Conservation (phyloP, 2,329 filamentous ascomycete genomes). For the Cordyceps cicadae region DNA sequence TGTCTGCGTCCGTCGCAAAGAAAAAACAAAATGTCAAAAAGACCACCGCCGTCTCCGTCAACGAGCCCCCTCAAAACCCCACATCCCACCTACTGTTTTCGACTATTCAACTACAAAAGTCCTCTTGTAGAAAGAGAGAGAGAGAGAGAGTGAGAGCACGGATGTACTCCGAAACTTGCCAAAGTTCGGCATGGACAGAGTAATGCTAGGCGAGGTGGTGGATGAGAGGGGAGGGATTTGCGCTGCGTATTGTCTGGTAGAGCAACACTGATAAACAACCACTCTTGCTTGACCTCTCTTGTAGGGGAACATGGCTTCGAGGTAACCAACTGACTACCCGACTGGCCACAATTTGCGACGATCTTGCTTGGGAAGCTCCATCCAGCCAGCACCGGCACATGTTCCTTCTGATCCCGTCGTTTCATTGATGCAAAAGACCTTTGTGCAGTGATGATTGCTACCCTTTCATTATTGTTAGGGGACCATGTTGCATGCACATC, state of each 20-base stretch:
- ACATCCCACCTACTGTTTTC: not conserved
- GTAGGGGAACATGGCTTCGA: too few relatives aligned
- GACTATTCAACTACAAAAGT: not conserved
- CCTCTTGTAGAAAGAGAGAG: not conserved
- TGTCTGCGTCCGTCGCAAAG: not conserved
- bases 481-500: slow-evolving; percentile 1
- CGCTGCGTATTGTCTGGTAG: not conserved
- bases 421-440: too few relatives aligned
- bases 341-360: too few relatives aligned
- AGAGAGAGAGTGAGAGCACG: not conserved
- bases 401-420: not conserved
- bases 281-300: too few relatives aligned
- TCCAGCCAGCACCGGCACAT: not conserved
- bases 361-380: not conserved
- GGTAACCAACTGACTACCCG: too few relatives aligned
- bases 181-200: too few relatives aligned
- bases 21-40: too few relatives aligned
- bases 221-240: not conserved
- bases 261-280: not conserved
- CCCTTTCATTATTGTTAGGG: too few relatives aligned
- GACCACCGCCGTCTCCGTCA: too few relatives aligned
- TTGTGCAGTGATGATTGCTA: too few relatives aligned
- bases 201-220: not conserved
- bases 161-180: not conserved
- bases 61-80: not conserved